phyloP scores from a whole-genome alignment of 352 stramenopile genomes.

The Globisporangium iwayamae region DNA sequence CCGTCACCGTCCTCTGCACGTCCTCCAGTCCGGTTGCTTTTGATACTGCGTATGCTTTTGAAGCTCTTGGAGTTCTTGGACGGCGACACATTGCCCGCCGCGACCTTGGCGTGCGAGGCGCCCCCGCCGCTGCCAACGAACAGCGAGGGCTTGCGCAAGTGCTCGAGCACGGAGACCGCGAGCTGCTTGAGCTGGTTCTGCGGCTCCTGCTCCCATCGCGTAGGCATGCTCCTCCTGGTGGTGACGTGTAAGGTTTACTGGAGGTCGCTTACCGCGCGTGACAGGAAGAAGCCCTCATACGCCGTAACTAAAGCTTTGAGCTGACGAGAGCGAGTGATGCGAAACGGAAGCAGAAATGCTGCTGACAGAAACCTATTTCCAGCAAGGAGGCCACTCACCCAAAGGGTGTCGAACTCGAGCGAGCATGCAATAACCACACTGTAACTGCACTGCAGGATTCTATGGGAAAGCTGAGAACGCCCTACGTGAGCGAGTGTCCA shows the following conservation, averaged over 20 bases:
- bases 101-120: slow-evolving; percentile 6
- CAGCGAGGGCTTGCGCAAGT: slow-evolving; percentile 4
- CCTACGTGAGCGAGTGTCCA: no score
- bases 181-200: slow-evolving; percentile 9
- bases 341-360: neutral
- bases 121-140: neutral
- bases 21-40: slow-evolving; percentile 8
- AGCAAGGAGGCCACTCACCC: neutral
- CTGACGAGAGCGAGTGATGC: no score
- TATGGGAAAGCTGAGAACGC: no score
- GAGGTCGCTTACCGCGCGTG: neutral
- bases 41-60: slow-evolving; percentile 3
- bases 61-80: slow-evolving; percentile 10
- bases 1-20: slow-evolving; percentile 4
- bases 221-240: slow-evolving; percentile 1
- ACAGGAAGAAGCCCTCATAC: neutral
- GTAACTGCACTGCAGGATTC: no score
- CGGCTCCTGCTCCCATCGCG: slow-evolving; percentile 1
- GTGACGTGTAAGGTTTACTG: neutral
- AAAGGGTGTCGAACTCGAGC: no score
- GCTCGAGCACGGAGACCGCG: slow-evolving; percentile 12
- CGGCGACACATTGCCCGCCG: slow-evolving; percentile 2
- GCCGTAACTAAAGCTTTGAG: no score
- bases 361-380: neutral
- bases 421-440: no score